Base-by-base conservation (phyloP, 2,329 filamentous ascomycete species). In the Cladosporium oxysporum region DNA sequence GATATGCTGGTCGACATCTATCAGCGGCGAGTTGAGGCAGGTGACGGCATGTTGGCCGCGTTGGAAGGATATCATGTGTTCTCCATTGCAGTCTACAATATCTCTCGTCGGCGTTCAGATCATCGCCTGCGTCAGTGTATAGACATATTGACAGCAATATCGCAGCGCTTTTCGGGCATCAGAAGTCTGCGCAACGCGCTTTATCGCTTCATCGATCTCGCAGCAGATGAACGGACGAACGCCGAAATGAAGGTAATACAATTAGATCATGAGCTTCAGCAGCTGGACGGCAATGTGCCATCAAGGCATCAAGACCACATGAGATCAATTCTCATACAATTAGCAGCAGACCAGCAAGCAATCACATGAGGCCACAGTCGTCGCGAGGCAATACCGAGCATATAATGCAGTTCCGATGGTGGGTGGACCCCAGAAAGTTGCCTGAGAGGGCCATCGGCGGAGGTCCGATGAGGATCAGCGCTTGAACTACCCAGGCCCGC, bases 151-250 rank as follows among this genome's bases (percentile, higher is more conserved):
- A 35, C 41, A 2, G 35, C 10, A 8, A 62, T 62, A 8, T 53
- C 59, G 29, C 26, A 62, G 59, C 44, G 47, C 16, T 62, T 62
- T 33, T n/a, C 29, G 5, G 59, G 59, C 21, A 53, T 62, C n/a
- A 62, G 33, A 10, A 5, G 26, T 21, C 41, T 61, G 23, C 58
- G 41, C 10, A 29, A 50, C 29, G 26, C 29, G 37, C 28, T 61
- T 23, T 61, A 31, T 21, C 23, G n/a, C 29, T 58, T 58, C 33
- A 28, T 58, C 6, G 55, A 58, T 41, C 31, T 58, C 18, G 49
- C 18, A 16, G 14, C 18, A n/a, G 18, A 35, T 11, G 29, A 58
- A 23, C 26, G 29, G n/a, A 21, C 21, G 29, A 58, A 31, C 31
- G 29, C 31, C 29, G 53, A 35, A 35, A 31, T 35, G 26, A 31